Conservation (phyloP, 1,284 basidiomycete species). For the Boletus holoroseus region DNA sequence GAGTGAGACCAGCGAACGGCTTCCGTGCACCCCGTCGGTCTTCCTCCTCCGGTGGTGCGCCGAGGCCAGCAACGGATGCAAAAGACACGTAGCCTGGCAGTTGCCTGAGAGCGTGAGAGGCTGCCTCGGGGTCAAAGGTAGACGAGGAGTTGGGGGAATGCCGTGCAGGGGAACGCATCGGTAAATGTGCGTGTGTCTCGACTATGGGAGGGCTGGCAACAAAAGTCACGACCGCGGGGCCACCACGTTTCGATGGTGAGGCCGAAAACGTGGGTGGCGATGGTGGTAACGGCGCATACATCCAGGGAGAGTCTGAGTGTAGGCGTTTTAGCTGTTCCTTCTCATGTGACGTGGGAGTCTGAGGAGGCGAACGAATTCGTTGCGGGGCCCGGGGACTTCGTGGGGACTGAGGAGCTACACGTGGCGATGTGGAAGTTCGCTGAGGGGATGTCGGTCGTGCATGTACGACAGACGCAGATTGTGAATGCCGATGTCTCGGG, state of each 20-base stretch:
- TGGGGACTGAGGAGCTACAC: conserved; percentile 12
- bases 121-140: conserved; percentile 56
- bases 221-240: conserved; percentile 23
- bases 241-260: conserved; percentile 19
- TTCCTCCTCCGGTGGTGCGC: conserved; percentile 47
- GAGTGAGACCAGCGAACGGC: conserved; percentile 9
- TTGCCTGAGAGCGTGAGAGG: conserved; percentile 49
- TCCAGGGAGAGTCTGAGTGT: conserved; percentile 27
- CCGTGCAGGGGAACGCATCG: conserved; percentile 11
- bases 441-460: conserved; percentile 7
- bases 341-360: conserved; percentile 15
- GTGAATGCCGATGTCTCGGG: conserved; percentile 10
- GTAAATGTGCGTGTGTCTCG: conserved; percentile 9
- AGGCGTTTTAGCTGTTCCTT: conserved; percentile 11
- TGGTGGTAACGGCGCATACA: conserved; percentile 28
- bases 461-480: conserved; percentile 12
- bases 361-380: conserved; percentile 17
- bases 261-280: conserved; percentile 26
- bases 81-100: conserved; percentile 66
- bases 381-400: conserved; percentile 19
- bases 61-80: conserved; percentile 62
- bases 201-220: conserved; percentile 16
- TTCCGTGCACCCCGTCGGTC: conserved; percentile 20
- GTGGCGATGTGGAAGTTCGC: conserved; percentile 5
- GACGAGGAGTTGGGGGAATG: conserved; percentile 25